Conservation (phyloP, 139 green algal genomes). For the Auxenochlorella protothecoides region DNA sequence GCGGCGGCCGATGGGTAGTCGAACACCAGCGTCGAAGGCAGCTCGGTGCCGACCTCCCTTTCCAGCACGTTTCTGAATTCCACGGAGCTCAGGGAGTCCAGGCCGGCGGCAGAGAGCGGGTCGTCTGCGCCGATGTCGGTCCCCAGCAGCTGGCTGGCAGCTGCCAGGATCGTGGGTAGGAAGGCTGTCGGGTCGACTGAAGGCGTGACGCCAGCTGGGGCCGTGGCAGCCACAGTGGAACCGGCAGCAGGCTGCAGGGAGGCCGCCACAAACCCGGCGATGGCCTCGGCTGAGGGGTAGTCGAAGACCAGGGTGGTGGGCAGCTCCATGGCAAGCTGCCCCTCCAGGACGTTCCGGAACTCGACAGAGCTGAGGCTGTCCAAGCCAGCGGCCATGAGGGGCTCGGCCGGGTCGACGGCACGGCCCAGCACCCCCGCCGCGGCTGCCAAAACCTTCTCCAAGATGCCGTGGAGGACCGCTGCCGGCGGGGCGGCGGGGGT, state of each 20-base stretch:
- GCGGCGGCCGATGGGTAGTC: constrained; percentile 59
- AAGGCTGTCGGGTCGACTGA: too few relatives aligned
- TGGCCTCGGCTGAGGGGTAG: constrained; percentile 48
- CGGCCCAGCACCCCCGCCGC: too few relatives aligned
- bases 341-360: neutral
- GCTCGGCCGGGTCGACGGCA: neutral
- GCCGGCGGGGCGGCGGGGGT: too few relatives aligned
- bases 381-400: constrained; percentile 63
- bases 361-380: constrained; percentile 48
- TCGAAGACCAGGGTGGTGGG: constrained; percentile 61
- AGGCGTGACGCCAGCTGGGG: too few relatives aligned
- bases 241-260: too few relatives aligned
- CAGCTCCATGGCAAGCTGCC: constrained; percentile 27
- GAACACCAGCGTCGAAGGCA: constrained; percentile 53
- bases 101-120: constrained; percentile 59
- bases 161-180: too few relatives aligned
- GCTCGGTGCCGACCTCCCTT: constrained; percentile 21
- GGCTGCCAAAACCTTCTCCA: too few relatives aligned
- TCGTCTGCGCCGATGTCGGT: too few relatives aligned
- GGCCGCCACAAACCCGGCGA: constrained; percentile 4
- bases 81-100: constrained; percentile 55
- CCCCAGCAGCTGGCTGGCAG: too few relatives aligned
- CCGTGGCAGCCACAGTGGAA: too few relatives aligned
- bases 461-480: too few relatives aligned
- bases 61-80: neutral